Conservation (phyloP, 768 basidiomycete genomes). For the Termitomyces sp. region DNA sequence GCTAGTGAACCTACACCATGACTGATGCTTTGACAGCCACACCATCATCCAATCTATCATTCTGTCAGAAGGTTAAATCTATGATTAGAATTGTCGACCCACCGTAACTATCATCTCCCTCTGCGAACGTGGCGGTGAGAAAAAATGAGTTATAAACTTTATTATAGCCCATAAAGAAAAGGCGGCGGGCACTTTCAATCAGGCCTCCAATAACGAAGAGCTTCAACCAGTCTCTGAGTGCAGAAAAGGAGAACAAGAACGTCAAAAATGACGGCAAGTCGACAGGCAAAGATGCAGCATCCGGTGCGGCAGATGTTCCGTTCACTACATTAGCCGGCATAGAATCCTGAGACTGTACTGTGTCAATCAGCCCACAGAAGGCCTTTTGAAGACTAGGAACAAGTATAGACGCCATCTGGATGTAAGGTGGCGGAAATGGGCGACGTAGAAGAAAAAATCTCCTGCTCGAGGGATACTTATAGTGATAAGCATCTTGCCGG, state of each 20-base stretch:
- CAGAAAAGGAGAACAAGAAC: slow-evolving; percentile 34
- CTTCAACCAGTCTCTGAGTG: slow-evolving; percentile 49
- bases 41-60: slow-evolving; percentile 52
- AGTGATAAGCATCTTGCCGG: too few relatives aligned
- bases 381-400: slow-evolving; percentile 24
- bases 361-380: slow-evolving; percentile 30
- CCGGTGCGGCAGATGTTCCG: background rate
- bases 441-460: background rate
- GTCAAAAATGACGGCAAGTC: slow-evolving; percentile 14
- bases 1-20: slow-evolving; percentile 43
- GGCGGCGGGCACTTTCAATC: slow-evolving; percentile 46
- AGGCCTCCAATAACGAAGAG: slow-evolving; percentile 49
- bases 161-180: slow-evolving; percentile 31
- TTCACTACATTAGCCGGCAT: slow-evolving; percentile 4
- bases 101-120: slow-evolving; percentile 33
- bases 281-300: slow-evolving; percentile 5
- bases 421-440: background rate
- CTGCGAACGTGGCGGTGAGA: slow-evolving; percentile 48
- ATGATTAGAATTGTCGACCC: background rate
- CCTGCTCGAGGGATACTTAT: too few relatives aligned
- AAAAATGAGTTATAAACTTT: slow-evolving; percentile 40
- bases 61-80: background rate
- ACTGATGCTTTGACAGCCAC: slow-evolving; percentile 53
- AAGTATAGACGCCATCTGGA: slow-evolving; percentile 8
- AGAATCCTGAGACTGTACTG: background rate